Evolutionary conservation across 2,329 filamentous ascomycete genomes (phyloP), one percentile per base, ranked within the genome.

Genomic region (Sporothrix mexicana): DNA sequence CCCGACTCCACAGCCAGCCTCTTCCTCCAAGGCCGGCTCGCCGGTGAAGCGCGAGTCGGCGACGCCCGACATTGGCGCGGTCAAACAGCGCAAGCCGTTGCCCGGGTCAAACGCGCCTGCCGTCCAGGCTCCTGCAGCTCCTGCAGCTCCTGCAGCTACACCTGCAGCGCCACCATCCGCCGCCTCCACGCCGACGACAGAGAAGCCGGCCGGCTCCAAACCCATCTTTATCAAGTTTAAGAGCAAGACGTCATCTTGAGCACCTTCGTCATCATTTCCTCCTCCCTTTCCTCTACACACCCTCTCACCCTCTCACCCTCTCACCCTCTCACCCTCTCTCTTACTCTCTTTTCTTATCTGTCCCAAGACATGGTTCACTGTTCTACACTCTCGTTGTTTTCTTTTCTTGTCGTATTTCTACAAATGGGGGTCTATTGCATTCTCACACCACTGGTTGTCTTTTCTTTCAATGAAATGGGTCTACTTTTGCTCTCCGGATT

Each of bases 191-290:
- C 43, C 73, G 1, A 23, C 70, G 2, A 25, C 69, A 13, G 30
- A 36, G 3, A 36, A 36, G 30, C 30, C 30, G 3, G 30, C 67
- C 74, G 6, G 47, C 53, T 67, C 69, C 25, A 76, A 74, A 36
- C 70, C 72, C 1, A 75, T 76, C 10, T 57, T 76, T 10, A 76
- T 75, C 45, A 76, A 75, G 67, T 75, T 77, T 53, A 77, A 77
- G 74, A 69, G 71, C 17, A 76, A 76, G 70, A 41, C 74, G n/a
- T 70, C 72, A 2, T 36, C 30, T 36, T 36, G 3, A 36, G 2
- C 30, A 36, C 3, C 30, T 5, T 36, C 3, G 3, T 7, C 30
- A 36, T 36, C 7, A 1, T 23, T 25, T 9, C 13, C 5, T 17
- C 41, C 13, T 41, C 36, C 64, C 13, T 36, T 43, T 45, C 59